Evolutionary conservation across 306 rosid genomes (phyloP).

Genomic region (Datisca glomerata): DNA sequence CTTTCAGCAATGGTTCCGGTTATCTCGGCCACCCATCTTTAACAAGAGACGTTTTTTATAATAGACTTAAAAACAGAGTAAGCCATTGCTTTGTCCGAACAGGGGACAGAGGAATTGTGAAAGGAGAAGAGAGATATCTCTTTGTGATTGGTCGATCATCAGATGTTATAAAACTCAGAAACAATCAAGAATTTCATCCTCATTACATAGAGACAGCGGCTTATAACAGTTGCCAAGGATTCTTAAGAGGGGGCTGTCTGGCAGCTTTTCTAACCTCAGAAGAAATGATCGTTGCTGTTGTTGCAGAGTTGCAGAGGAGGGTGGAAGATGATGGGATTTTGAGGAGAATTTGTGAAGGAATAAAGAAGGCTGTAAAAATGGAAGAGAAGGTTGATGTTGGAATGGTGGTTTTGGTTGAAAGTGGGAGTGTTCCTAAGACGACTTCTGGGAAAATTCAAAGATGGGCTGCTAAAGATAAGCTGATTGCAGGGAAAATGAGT

Average conservation of each 20-base stretch:
- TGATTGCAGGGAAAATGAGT: slow-evolving; percentile 32
- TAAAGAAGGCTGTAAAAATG: slow-evolving; percentile 21
- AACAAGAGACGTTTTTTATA: slow-evolving; percentile 40
- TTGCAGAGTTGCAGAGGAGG: slow-evolving; percentile 45
- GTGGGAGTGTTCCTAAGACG: slow-evolving; percentile 54
- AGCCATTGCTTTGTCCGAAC: slow-evolving; percentile 44
- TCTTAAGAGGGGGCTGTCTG: slow-evolving; percentile 56
- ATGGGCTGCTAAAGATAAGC: slow-evolving; percentile 42
- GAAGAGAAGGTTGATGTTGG: slow-evolving; percentile 46
- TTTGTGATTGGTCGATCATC: slow-evolving; percentile 52
- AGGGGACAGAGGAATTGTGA: slow-evolving; percentile 56
- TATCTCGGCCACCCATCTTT: slow-evolving; percentile 56
- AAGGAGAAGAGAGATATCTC: slow-evolving; percentile 45
- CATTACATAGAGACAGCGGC: slow-evolving; percentile 52
- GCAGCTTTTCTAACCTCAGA: slow-evolving; percentile 33
- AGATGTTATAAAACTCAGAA: slow-evolving; percentile 32
- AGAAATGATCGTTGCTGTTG: slow-evolving; percentile 30
- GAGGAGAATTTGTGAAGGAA: slow-evolving; percentile 32
- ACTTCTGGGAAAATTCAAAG: slow-evolving; percentile 69
- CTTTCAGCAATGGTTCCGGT: slow-evolving; percentile 71
- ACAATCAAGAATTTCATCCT: slow-evolving; percentile 36
- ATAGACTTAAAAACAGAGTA: slow-evolving; percentile 24
- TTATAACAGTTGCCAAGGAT: slow-evolving; percentile 24
- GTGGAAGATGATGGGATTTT: slow-evolving; percentile 13
- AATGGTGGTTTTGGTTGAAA: slow-evolving; percentile 45